These are phyloP conservation scores for Candida broadrunensis DNA, from an alignment of 805 yeast genomes.

Conservation along the genomic window DNA sequence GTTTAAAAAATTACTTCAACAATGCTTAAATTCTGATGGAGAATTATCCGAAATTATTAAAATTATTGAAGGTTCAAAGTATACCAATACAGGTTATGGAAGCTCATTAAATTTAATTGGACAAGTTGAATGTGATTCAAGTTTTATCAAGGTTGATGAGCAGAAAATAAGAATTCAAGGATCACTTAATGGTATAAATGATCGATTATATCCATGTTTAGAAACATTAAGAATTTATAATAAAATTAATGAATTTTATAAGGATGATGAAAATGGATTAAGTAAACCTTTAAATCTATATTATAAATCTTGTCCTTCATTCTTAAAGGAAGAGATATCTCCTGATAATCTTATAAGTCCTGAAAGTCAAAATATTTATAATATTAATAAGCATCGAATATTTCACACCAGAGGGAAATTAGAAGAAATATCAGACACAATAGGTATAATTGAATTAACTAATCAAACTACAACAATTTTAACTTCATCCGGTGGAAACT, in stretches of 20 bases:
- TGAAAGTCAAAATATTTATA: slow-evolving; percentile 4
- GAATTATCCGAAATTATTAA: slow-evolving; percentile 9
- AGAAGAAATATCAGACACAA: slow-evolving; percentile 37
- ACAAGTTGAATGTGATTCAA: slow-evolving; percentile 44
- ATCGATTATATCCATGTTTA: slow-evolving; percentile 23
- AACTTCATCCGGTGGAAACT: slow-evolving; percentile 54
- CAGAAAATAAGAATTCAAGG: slow-evolving; percentile 10
- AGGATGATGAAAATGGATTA: slow-evolving; percentile 18
- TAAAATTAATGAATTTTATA: slow-evolving; percentile 18
- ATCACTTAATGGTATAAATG: slow-evolving; percentile 13
- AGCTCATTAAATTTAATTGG: slow-evolving; percentile 41
- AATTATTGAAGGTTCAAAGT: slow-evolving; percentile 32
- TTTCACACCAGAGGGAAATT: slow-evolving; percentile 1
- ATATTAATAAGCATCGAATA: slow-evolving; percentile 6
- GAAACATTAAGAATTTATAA: slow-evolving; percentile 21
- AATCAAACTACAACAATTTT: slow-evolving; percentile 18
- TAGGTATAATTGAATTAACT: slow-evolving; percentile 34
- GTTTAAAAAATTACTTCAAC: slow-evolving; percentile 26
- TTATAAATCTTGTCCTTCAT: background rate
- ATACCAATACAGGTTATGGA: slow-evolving; percentile 52
- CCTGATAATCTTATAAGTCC: slow-evolving; percentile 1
- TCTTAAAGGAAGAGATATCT: background rate
- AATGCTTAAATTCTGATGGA: slow-evolving; percentile 14
- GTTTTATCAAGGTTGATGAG: slow-evolving; percentile 20
- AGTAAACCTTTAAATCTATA: slow-evolving; percentile 25